phyloP scores from a whole-genome alignment of 805 yeast genomes.

The Metschnikowia arizonensis region DNA sequence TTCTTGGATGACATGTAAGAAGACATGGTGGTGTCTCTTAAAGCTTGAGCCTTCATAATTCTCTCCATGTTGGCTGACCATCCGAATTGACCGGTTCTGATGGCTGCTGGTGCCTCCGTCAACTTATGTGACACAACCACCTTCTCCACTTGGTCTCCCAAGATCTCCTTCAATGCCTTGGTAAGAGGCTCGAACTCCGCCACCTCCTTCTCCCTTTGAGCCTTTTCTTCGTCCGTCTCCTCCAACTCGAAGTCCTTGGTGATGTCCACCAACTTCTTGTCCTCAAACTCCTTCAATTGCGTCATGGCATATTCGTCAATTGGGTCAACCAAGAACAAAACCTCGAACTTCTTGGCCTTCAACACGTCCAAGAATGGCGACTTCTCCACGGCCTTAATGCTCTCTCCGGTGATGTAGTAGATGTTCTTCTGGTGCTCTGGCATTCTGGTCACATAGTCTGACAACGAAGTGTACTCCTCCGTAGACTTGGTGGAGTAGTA shows the following conservation, averaged over 20 bases:
- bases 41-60: slow-evolving; percentile 99
- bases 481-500: slow-evolving; percentile 93
- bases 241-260: slow-evolving; percentile 98
- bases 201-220: slow-evolving; percentile 85
- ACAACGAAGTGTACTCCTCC: slow-evolving; percentile 90
- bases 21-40: slow-evolving; percentile 98
- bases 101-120: slow-evolving; percentile 99
- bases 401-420: slow-evolving; percentile 99
- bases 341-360: slow-evolving; percentile 98
- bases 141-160: slow-evolving; percentile 98
- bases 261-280: slow-evolving; percentile 97
- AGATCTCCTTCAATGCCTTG: slow-evolving; percentile 91
- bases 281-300: slow-evolving; percentile 98
- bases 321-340: slow-evolving; percentile 96
- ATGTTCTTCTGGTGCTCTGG: slow-evolving; percentile 99
- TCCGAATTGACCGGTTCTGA: slow-evolving; percentile 99
- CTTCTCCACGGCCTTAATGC: slow-evolving; percentile 94
- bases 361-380: slow-evolving; percentile 99
- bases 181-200: slow-evolving; percentile 91
- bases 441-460: slow-evolving; percentile 99
- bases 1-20: slow-evolving; percentile 99
- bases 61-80: slow-evolving; percentile 99
- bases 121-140: slow-evolving; percentile 97
- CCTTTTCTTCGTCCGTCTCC: slow-evolving; percentile 98
- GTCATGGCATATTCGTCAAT: slow-evolving; percentile 99